Conservation (phyloP, 2,329 filamentous ascomycete species). For the Colletotrichum tamarilloi region DNA sequence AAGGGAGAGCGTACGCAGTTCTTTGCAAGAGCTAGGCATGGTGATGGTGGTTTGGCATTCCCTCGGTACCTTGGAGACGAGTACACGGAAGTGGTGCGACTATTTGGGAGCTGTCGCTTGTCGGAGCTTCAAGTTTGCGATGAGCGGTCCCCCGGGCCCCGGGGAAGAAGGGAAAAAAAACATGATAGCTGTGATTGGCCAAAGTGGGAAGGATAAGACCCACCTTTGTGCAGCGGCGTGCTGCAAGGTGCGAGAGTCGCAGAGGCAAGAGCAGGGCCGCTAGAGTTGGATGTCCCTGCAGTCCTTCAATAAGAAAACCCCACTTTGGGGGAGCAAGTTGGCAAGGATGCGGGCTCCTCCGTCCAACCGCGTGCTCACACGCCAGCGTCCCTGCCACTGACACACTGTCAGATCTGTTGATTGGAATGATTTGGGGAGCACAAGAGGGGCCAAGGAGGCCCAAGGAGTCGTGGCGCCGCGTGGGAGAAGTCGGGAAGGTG, state of each 20-base stretch:
- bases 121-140: conserved; percentile 39
- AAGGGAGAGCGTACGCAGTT: conserved; percentile 78
- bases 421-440: neutral
- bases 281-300: conserved; percentile 19
- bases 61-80: conserved; percentile 3
- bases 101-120: conserved; percentile 21
- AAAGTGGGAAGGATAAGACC: neutral
- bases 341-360: conserved; percentile 8
- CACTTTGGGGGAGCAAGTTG: conserved; percentile 1
- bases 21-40: conserved; percentile 97
- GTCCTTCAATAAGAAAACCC: conserved; percentile 16
- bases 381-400: conserved; percentile 10
- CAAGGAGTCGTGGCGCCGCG: neutral
- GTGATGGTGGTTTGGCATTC: conserved; percentile 43
- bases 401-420: conserved; percentile 13
- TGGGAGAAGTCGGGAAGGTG: neutral
- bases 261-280: conserved; percentile 6
- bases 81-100: conserved; percentile 23
- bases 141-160: conserved; percentile 7
- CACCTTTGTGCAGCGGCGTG: conserved; percentile 24
- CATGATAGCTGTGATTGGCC: conserved; percentile 15
- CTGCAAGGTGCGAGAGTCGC: conserved; percentile 28
- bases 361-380: conserved; percentile 27
- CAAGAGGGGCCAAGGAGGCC: neutral
- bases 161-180: neutral